Evolutionary conservation across 1,284 basidiomycete species (phyloP), one percentile per base, ranked within the genome.

Genomic region (Cutaneotrichosporon sp.): DNA sequence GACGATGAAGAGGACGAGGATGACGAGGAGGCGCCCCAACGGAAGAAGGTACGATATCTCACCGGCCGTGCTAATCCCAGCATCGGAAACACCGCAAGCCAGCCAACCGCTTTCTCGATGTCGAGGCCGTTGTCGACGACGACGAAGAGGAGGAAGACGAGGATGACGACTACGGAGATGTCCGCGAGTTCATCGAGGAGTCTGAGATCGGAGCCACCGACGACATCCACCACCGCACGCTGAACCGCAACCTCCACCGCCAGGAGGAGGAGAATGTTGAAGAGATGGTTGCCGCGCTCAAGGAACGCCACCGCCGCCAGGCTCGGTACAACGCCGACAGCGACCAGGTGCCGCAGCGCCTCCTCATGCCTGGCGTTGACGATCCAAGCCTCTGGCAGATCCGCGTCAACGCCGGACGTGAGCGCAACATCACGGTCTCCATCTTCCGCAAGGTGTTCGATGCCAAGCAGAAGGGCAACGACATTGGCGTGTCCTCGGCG

Each of bases 371-470:
- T 40, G 91, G 90, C 16, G 93, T 97, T 8, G 90, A 97, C 65
- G 96, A 99, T 78, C 91, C 96, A 7, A 95, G 88, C 75, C 82
- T 99, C 70, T 99, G 94, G 93, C 93, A 95, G 81, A 88, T 99
- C 60, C 86, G 91, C 70, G 93, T 96, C 72, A 94, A 94, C 86
- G 86, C 89, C 57, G 95, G 96, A 18, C 88, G 92, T 65, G 96
- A 99, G 81, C 86, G 90, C 50, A 92, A 95, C 58, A 88, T 99
- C 64, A 89, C 97, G 52, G 91, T 94, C 79, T 94, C 91, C 77
- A 87, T 99, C 60, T 94, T 97, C 86, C 89, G 93, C 69, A 97
- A 97, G 80, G 90, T 88, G 75, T 87, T 86, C 16, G 68, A 77
- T 63, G 63, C 58, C 18, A 70, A 72, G 59, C 76, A 78, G 34